Base-by-base conservation (phyloP, 495 filamentous ascomycete genomes). In the Aspergillus indologenus region DNA sequence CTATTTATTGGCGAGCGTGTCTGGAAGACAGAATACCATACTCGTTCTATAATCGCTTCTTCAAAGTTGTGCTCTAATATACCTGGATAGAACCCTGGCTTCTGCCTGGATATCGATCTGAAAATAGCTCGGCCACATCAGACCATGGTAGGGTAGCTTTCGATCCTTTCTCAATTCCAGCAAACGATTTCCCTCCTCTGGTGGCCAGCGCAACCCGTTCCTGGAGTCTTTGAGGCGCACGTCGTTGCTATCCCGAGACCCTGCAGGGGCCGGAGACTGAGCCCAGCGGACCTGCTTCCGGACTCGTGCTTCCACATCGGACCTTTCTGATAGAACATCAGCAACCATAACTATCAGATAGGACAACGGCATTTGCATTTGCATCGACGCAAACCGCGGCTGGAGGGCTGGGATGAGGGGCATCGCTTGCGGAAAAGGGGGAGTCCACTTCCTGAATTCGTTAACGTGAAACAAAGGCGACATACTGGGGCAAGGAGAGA, bases 381-480 rank as follows among this genome's bases (percentile, higher is more conserved):
- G n/a, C n/a, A n/a, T n/a, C n/a, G n/a, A n/a, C n/a, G n/a, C n/a
- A n/a, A n/a, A n/a, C n/a, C n/a, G n/a, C n/a, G n/a, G n/a, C n/a
- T n/a, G n/a, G n/a, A n/a, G n/a, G n/a, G n/a, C n/a, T n/a, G n/a
- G n/a, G n/a, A n/a, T n/a, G n/a, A n/a, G n/a, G n/a, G n/a, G n/a
- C n/a, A n/a, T n/a, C n/a, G n/a, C n/a, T n/a, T n/a, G n/a, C n/a
- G n/a, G n/a, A 45, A 45, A 14, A 22, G 47, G 12, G 44, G 20
- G 53, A 59, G 19, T 42, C 56, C 53, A 63, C 19, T 45, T 45
- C 51, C 60, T 63, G 23, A 63, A 63, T 46, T 45, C 54, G 20
- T 61, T 45, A 26, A 45, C 19, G 48, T 61, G 59, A 53, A 61
- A 61, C 42, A 24, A 22, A 46, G 59, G 54, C 22, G 52, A 19